phyloP scores from a whole-genome alignment of 2,329 filamentous ascomycete genomes.

The Tolypocladium pustulatum region DNA sequence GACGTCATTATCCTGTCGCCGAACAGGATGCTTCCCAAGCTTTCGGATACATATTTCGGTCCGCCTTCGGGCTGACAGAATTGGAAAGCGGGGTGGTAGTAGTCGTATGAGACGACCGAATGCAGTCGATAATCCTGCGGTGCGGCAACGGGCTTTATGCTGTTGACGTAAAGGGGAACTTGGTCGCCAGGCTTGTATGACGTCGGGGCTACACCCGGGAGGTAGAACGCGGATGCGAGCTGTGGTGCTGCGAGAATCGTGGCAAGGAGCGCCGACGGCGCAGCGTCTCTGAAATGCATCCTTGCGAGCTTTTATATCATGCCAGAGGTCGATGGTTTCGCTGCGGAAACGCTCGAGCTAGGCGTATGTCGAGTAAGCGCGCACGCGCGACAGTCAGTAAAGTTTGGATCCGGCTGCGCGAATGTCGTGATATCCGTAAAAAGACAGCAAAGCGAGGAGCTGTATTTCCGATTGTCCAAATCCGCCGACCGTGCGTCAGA shows the following conservation, averaged over 20 bases:
- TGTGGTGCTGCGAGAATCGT: conserved; percentile 41
- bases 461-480: neutral
- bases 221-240: conserved; percentile 71
- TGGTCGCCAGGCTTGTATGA: conserved; percentile 72
- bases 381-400: neutral
- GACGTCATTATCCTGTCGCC: conserved; percentile 97
- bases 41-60: conserved; percentile 69
- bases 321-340: conserved; percentile 5
- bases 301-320: conserved; percentile 16
- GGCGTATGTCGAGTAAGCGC: neutral
- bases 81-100: conserved; percentile 80
- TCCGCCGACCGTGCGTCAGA: neutral
- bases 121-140: conserved; percentile 69
- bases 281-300: conserved; percentile 36
- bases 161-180: conserved; percentile 87
- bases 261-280: conserved; percentile 39
- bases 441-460: neutral
- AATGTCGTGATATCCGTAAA: neutral
- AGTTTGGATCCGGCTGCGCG: neutral
- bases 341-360: neutral
- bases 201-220: conserved; percentile 88
- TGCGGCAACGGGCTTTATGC: conserved; percentile 75
- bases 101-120: conserved; percentile 93
- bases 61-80: conserved; percentile 77
- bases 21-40: conserved; percentile 87